These are phyloP conservation scores for Hygrocybe punicea DNA, from an alignment of 768 basidiomycete species.

Conservation along the genomic window DNA sequence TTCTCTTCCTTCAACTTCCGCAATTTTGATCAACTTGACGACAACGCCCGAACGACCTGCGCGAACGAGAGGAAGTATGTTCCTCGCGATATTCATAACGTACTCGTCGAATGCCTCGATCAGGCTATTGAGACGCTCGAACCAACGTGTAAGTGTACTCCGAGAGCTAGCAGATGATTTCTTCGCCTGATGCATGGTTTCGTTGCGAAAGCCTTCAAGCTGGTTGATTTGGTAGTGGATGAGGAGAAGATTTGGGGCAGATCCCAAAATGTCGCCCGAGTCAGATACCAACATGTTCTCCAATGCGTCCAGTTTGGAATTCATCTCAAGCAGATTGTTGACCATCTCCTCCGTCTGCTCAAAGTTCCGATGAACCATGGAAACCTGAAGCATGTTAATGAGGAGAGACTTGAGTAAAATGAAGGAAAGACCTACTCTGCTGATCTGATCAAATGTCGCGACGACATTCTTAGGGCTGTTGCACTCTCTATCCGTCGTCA, in stretches of 20 bases:
- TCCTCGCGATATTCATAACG: conserved; percentile 70
- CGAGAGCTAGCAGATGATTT: conserved; percentile 66
- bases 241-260: conserved; percentile 82
- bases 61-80: conserved; percentile 74
- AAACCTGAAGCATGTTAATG: conserved; percentile 59
- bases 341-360: conserved; percentile 95
- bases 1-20: conserved; percentile 87
- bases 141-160: conserved; percentile 69
- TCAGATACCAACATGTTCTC: conserved; percentile 76
- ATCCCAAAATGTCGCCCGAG: conserved; percentile 73
- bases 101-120: conserved; percentile 84
- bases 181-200: conserved; percentile 93
- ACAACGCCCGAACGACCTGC: conserved; percentile 81
- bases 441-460: conserved; percentile 92
- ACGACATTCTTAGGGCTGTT: conserved; percentile 73
- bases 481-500: conserved; percentile 69
- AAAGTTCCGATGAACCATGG: conserved; percentile 92
- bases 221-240: conserved; percentile 91
- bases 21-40: conserved; percentile 88
- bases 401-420: neutral
- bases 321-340: conserved; percentile 90
- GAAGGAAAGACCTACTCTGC: conserved; percentile 59
- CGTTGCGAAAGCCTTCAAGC: conserved; percentile 90
- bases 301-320: conserved; percentile 72
- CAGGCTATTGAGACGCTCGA: conserved; percentile 79